Evolutionary conservation across 129 eudicot species (phyloP).

Genomic region (Arctium minus): DNA sequence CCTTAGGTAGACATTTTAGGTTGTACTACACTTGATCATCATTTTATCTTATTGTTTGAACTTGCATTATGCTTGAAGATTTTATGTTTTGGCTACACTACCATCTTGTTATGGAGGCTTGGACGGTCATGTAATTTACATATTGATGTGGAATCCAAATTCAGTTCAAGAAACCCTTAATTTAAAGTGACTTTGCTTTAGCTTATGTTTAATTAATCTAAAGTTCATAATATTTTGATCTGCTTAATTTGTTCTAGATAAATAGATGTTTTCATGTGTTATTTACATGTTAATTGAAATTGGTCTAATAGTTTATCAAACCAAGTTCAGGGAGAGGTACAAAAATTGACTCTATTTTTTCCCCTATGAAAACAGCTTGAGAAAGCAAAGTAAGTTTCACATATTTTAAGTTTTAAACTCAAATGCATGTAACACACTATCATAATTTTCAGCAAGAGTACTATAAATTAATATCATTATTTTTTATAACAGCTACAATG

Average conservation of each 20-base stretch:
- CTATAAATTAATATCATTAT: too few relatives aligned
- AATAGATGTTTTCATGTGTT: background rate
- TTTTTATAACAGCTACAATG: too few relatives aligned
- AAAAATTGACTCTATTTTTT: too few relatives aligned
- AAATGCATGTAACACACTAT: too few relatives aligned
- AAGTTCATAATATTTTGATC: background rate
- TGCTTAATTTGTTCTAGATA: too few relatives aligned
- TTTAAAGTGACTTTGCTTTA: background rate
- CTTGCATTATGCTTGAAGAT: constrained; percentile 62
- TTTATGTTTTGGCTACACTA: constrained; percentile 62
- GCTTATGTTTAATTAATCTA: background rate
- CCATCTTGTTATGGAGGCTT: constrained; percentile 76
- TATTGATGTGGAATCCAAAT: constrained; percentile 84
- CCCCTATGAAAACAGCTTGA: too few relatives aligned
- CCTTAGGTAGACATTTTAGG: background rate
- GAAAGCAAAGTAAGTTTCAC: too few relatives aligned
- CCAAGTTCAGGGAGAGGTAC: too few relatives aligned
- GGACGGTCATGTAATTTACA: constrained; percentile 66
- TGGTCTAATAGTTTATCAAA: constrained; percentile 55
- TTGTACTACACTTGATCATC: background rate
- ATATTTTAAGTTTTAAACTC: too few relatives aligned
- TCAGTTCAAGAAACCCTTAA: constrained; percentile 50
- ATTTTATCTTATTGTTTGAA: too few relatives aligned
- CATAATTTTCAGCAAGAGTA: too few relatives aligned
- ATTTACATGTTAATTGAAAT: constrained; percentile 72